Conservation (phyloP, 2,329 filamentous ascomycete species). For the Chrysosphaeria jannelii region DNA sequence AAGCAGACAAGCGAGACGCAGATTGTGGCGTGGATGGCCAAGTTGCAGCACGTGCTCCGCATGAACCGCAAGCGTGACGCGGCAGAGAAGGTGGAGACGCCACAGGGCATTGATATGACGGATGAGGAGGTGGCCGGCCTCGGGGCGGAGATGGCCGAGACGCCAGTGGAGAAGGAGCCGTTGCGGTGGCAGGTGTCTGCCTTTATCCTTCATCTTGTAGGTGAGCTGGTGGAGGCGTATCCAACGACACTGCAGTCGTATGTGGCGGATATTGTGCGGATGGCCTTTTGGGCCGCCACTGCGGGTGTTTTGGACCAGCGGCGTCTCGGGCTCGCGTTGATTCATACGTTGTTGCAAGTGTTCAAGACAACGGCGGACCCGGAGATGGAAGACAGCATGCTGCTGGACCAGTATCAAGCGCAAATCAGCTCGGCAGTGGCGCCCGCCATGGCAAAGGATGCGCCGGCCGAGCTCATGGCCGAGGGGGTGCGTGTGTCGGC, state of each 20-base stretch:
- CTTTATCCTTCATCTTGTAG: slow-evolving; percentile 55
- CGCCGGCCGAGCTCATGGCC: slow-evolving; percentile 78
- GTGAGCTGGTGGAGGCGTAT: slow-evolving; percentile 22
- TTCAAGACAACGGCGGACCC: slow-evolving; percentile 90
- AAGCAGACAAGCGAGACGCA: slow-evolving; percentile 61
- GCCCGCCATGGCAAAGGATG: slow-evolving; percentile 83
- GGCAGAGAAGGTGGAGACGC: no score
- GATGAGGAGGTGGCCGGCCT: slow-evolving; percentile 96
- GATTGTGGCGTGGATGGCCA: slow-evolving; percentile 59
- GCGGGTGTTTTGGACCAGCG: slow-evolving; percentile 72
- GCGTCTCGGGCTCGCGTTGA: slow-evolving; percentile 75
- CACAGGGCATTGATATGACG: slow-evolving; percentile 69
- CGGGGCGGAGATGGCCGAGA: slow-evolving; percentile 13
- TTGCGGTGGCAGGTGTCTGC: slow-evolving; percentile 86
- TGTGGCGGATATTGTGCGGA: slow-evolving; percentile 77
- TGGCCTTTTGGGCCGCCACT: slow-evolving; percentile 92
- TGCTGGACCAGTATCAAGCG: slow-evolving; percentile 92
- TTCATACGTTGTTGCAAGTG: slow-evolving; percentile 78
- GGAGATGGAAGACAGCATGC: slow-evolving; percentile 87
- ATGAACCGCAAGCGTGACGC: slow-evolving; percentile 23
- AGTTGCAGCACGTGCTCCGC: slow-evolving; percentile 66
- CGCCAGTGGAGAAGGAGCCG: slow-evolving; percentile 44
- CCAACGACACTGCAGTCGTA: slow-evolving; percentile 52
- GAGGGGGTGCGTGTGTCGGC: slow-evolving; percentile 94
- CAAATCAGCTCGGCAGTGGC: slow-evolving; percentile 93